phyloP scores from a whole-genome alignment of 2,329 filamentous ascomycete species.

The Apiospora phragmitis region DNA sequence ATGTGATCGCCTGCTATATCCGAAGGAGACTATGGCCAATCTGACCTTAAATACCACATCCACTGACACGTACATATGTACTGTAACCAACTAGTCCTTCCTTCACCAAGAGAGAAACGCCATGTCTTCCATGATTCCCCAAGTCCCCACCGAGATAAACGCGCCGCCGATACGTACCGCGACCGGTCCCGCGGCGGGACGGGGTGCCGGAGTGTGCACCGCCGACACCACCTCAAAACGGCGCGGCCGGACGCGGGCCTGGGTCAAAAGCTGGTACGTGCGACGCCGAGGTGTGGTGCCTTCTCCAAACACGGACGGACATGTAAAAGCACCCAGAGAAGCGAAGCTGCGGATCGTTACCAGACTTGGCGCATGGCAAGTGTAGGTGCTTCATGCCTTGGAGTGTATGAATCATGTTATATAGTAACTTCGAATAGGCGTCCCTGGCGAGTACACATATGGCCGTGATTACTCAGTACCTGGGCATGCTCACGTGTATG shows the following conservation, averaged over 20 bases:
- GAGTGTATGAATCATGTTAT: fast-evolving
- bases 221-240: constrained; percentile 21
- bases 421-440: not conserved
- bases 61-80: not conserved
- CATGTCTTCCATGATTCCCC: not conserved
- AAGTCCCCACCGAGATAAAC: not conserved
- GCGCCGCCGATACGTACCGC: not conserved
- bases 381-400: not conserved
- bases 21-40: not conserved
- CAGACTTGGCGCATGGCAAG: no score
- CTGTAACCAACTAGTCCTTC: not conserved
- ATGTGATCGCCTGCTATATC: not conserved
- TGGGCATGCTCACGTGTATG: no score
- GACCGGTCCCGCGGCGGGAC: constrained; percentile 15
- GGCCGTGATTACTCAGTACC: no score
- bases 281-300: constrained; percentile 21
- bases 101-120: not conserved
- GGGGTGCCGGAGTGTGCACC: constrained; percentile 19
- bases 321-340: not conserved
- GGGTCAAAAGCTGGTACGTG: constrained; percentile 25
- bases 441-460: no score
- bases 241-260: constrained; percentile 18
- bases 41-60: not conserved
- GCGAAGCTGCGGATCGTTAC: not conserved
- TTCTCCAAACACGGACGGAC: not conserved